Percentiles rank a stretch among this genome's conserved stretches.
Evolutionary conservation across 306 rosid genomes (phyloP).

Genomic region (Hylodesmum podocarpum): DNA sequence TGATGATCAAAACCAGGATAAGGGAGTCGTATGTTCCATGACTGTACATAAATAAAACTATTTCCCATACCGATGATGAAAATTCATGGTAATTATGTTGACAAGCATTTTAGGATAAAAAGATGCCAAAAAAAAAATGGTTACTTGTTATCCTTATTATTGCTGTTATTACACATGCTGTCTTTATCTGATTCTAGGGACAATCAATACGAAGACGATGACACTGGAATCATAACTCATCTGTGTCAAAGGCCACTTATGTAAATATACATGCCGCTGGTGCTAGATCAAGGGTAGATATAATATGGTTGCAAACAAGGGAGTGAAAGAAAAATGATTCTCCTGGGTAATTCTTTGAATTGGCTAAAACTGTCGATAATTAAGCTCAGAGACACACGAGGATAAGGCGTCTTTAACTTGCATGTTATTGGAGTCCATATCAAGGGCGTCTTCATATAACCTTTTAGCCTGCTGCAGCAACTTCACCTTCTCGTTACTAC

Average conservation of each 20-base stretch:
- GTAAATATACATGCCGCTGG: slow-evolving; percentile 27
- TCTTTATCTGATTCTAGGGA: slow-evolving; percentile 16
- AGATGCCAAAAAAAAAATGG: not conserved
- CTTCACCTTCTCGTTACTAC: slow-evolving; percentile 83
- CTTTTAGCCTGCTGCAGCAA: slow-evolving; percentile 84
- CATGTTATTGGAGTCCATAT: slow-evolving; percentile 67
- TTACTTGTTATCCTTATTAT: not conserved
- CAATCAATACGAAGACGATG: not conserved
- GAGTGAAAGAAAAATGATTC: slow-evolving; percentile 18
- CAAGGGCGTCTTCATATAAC: slow-evolving; percentile 78
- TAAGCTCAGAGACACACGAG: slow-evolving; percentile 72
- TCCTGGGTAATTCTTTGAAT: slow-evolving; percentile 21
- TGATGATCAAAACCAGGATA: no score
- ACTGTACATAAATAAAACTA: not conserved
- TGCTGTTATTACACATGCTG: not conserved
- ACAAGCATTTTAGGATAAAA: not conserved
- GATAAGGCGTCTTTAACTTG: slow-evolving; percentile 77
- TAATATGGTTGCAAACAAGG: slow-evolving; percentile 1
- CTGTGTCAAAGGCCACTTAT: not conserved
- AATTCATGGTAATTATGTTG: not conserved
- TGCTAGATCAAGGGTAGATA: slow-evolving; percentile 24
- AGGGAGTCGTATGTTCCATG: not conserved
- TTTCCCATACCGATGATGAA: not conserved
- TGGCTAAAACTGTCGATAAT: slow-evolving; percentile 42
- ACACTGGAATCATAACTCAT: slow-evolving; percentile 12